Percentiles rank a stretch among this genome's conserved stretches.
Conservation (phyloP, 2,329 filamentous ascomycete genomes). For the Didymella sp. region DNA sequence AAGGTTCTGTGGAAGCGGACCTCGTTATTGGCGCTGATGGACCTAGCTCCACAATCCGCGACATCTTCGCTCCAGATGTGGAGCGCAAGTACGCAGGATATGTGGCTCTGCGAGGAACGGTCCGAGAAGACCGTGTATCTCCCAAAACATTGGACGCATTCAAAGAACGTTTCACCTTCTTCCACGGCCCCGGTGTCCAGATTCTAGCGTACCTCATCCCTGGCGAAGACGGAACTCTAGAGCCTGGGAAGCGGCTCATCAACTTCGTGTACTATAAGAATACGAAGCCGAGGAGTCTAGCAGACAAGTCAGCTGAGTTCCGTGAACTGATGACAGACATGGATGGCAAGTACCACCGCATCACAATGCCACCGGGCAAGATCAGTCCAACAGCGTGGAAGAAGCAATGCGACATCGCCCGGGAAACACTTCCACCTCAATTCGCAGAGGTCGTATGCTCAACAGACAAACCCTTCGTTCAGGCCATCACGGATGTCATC, state of each 20-base stretch:
- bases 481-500: slow-evolving; percentile 55
- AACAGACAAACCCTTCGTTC: slow-evolving; percentile 55
- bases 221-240: slow-evolving; percentile 50
- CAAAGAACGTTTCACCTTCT: slow-evolving; percentile 52
- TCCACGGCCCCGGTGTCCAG: slow-evolving; percentile 48
- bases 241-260: slow-evolving; percentile 52
- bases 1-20: slow-evolving; percentile 33
- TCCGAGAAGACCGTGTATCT: slow-evolving; percentile 34
- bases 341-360: slow-evolving; percentile 49
- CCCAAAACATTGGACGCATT: slow-evolving; percentile 37
- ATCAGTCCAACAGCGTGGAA: slow-evolving; percentile 51
- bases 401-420: slow-evolving; percentile 44
- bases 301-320: slow-evolving; percentile 50
- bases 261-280: slow-evolving; percentile 60
- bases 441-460: slow-evolving; percentile 53
- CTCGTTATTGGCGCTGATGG: slow-evolving; percentile 43
- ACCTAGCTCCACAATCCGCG: slow-evolving; percentile 40
- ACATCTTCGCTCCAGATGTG: slow-evolving; percentile 28
- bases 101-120: slow-evolving; percentile 43
- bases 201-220: slow-evolving; percentile 57
- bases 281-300: slow-evolving; percentile 35
- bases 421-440: slow-evolving; percentile 47
- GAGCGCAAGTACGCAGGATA: slow-evolving; percentile 44
- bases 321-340: slow-evolving; percentile 55
- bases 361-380: slow-evolving; percentile 54